phyloP scores from a whole-genome alignment of 495 filamentous ascomycete species.

The Penicillium coffeae region DNA sequence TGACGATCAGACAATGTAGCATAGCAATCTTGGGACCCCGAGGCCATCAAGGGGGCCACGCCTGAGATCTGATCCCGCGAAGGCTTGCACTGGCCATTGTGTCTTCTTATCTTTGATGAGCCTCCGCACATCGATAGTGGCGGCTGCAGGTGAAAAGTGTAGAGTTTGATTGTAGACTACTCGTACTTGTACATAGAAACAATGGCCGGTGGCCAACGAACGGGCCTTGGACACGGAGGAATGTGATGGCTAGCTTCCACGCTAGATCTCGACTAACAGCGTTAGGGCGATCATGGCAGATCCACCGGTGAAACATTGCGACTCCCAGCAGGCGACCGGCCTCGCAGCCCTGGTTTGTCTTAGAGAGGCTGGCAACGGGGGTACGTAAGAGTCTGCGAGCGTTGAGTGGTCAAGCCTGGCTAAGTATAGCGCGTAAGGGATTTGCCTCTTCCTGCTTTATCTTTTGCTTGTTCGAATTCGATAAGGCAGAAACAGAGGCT shows the following conservation, averaged over 20 bases:
- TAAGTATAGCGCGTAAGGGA: background rate
- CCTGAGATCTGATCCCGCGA: background rate
- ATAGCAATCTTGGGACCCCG: constrained; percentile 3
- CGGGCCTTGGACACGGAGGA: background rate
- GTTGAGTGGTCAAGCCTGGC: background rate
- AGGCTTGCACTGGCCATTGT: background rate
- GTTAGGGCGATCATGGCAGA: constrained; percentile 20
- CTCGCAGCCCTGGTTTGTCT: background rate
- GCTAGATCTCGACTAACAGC: constrained; percentile 19
- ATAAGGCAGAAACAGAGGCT: background rate
- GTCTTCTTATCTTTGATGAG: too few species aligned
- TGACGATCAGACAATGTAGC: constrained; percentile 1
- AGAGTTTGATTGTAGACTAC: background rate
- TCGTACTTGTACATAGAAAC: too few species aligned
- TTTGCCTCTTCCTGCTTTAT: background rate
- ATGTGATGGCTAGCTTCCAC: constrained; percentile 5
- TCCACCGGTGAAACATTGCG: constrained; percentile 29
- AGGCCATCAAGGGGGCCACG: background rate
- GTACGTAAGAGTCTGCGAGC: constrained; percentile 18
- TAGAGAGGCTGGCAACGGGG: background rate
- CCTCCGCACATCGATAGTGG: too few species aligned
- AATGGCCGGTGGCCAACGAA: background rate
- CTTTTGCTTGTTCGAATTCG: background rate
- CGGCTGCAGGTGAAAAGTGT: too few species aligned
- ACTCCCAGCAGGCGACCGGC: constrained; percentile 3